Conservation (phyloP, 2,329 filamentous ascomycete species). For the Curvularia verruculosa region DNA sequence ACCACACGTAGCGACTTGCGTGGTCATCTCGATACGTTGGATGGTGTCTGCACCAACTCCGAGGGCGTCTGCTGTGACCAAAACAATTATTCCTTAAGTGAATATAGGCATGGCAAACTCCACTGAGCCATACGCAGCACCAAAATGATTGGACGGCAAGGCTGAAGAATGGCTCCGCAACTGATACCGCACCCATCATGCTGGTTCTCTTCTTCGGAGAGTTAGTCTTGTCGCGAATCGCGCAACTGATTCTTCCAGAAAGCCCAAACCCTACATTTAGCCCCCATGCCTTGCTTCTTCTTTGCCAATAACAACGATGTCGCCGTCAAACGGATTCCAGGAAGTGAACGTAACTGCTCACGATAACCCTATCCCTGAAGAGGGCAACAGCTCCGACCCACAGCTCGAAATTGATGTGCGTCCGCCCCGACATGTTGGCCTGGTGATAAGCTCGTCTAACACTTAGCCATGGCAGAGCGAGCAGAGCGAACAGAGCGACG, state of each 20-base stretch:
- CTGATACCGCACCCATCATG: conserved; percentile 12
- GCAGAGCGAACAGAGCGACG: conserved; percentile 36
- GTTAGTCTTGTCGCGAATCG: conserved; percentile 7
- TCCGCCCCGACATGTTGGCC: conserved; percentile 12
- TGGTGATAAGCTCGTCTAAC: conserved; percentile 12
- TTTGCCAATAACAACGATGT: conserved; percentile 1
- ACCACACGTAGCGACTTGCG: not conserved
- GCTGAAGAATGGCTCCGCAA: conserved; percentile 7
- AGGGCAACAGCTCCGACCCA: conserved; percentile 31
- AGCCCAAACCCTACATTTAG: not conserved
- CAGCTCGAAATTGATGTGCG: conserved; percentile 39
- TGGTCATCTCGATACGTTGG: not conserved
- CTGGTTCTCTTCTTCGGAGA: conserved; percentile 13
- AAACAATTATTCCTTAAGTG: conserved; percentile 12
- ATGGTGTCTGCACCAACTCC: not conserved
- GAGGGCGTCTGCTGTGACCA: conserved; percentile 2
- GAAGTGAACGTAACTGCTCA: conserved; percentile 5
- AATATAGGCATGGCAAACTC: conserved; percentile 12
- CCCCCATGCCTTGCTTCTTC: not conserved
- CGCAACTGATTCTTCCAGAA: conserved; percentile 11
- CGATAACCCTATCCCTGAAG: conserved; percentile 17
- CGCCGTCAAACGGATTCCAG: conserved; percentile 2
- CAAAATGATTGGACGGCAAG: conserved; percentile 16
- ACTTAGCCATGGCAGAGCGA: conserved; percentile 21
- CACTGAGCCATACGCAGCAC: not conserved